These are phyloP conservation scores for Colletotrichum tropicicola DNA, from an alignment of 2,329 filamentous ascomycete genomes.

Conservation along the genomic window DNA sequence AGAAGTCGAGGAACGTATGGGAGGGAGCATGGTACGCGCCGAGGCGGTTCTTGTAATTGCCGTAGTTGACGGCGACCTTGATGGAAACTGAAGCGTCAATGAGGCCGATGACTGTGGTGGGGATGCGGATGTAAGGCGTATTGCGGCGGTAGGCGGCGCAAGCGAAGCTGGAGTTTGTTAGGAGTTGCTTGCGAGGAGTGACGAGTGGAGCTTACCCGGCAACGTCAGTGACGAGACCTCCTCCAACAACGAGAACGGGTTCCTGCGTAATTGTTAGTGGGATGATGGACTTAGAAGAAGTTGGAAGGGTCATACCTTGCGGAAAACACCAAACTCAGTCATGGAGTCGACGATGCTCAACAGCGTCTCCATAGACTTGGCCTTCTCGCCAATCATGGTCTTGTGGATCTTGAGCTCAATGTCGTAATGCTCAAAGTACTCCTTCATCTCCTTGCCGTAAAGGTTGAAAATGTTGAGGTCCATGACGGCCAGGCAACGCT, in stretches of 20 bases:
- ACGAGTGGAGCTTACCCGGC: conserved; percentile 61
- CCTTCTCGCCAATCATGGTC: conserved; percentile 80
- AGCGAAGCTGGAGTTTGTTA: conserved; percentile 61
- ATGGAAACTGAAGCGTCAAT: conserved; percentile 81
- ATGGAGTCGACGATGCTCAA: conserved; percentile 77
- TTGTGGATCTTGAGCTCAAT: conserved; percentile 73
- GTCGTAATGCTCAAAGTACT: conserved; percentile 72
- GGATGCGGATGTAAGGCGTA: conserved; percentile 78
- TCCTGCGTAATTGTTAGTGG: conserved; percentile 50
- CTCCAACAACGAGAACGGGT: conserved; percentile 72
- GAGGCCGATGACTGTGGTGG: conserved; percentile 78
- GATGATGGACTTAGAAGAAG: background rate
- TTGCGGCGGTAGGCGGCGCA: conserved; percentile 77
- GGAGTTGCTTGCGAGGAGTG: conserved; percentile 34
- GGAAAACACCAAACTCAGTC: conserved; percentile 76
- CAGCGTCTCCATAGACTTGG: conserved; percentile 76
- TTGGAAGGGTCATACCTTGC: conserved; percentile 54
- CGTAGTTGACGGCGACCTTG: conserved; percentile 83
- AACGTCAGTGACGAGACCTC: conserved; percentile 77
- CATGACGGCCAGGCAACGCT: conserved; percentile 73
- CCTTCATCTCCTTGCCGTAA: conserved; percentile 72
- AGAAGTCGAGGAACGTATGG: conserved; percentile 79
- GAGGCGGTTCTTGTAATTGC: conserved; percentile 78
- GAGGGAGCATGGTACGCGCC: conserved; percentile 78
- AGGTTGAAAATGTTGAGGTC: conserved; percentile 76